Conservation (phyloP, 1,139 yeast species). For the Lodderomyces orthopsilosis region DNA sequence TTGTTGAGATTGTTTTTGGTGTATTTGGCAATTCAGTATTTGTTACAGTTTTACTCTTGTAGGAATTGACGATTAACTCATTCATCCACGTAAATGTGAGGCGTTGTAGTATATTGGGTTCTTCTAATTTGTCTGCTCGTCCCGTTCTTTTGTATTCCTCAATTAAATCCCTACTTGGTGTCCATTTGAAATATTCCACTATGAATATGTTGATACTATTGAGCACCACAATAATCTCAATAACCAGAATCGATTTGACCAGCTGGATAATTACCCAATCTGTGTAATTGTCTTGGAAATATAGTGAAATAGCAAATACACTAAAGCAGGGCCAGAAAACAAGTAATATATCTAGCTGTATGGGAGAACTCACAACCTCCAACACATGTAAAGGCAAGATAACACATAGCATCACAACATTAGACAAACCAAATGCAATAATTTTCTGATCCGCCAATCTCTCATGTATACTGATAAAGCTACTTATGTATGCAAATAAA, state of each 20-base stretch:
- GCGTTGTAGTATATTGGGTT: conserved; percentile 48
- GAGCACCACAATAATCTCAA: conserved; percentile 20
- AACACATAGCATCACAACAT: conserved; percentile 13
- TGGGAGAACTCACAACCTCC: conserved; percentile 32
- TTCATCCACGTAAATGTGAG: conserved; percentile 67
- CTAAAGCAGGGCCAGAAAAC: conserved; percentile 42
- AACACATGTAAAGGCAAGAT: conserved; percentile 41
- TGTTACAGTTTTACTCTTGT: conserved; percentile 44
- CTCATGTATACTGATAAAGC: conserved; percentile 21
- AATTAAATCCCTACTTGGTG: conserved; percentile 25
- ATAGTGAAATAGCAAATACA: conserved; percentile 19
- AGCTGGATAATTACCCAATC: conserved; percentile 21
- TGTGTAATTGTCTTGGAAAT: conserved; percentile 32
- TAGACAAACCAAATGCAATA: conserved; percentile 20
- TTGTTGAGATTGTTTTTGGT: conserved; percentile 47
- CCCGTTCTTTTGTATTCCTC: conserved; percentile 16
- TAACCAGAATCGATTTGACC: conserved; percentile 9
- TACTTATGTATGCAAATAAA: conserved; percentile 18
- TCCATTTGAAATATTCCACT: conserved; percentile 28
- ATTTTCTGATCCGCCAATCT: conserved; percentile 23
- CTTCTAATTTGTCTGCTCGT: conserved; percentile 19
- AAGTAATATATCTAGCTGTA: conserved; percentile 34
- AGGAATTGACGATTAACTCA: conserved; percentile 47
- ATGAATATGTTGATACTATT: conserved; percentile 21
- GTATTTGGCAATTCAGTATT: conserved; percentile 55